phyloP scores from a whole-genome alignment of 192 early-diverging fungal genomes.

The Funneliformis mosseae region DNA sequence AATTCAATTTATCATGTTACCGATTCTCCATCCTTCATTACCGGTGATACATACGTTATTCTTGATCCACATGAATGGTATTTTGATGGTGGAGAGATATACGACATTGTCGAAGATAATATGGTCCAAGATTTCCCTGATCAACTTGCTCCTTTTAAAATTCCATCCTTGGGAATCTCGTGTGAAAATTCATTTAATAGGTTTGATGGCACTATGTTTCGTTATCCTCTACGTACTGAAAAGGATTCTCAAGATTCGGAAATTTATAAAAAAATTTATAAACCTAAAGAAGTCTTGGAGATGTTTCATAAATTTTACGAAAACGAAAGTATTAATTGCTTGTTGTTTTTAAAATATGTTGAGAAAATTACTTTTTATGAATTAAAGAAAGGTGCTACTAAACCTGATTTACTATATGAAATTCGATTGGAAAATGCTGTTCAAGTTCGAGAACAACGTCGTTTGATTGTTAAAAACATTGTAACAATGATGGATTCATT shows the following conservation, averaged over 20 bases:
- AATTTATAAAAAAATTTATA: background rate
- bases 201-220: background rate
- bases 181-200: background rate
- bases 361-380: background rate
- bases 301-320: background rate
- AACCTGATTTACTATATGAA: background rate
- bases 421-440: background rate
- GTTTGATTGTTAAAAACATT: background rate
- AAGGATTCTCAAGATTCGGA: background rate
- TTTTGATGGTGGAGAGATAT: background rate
- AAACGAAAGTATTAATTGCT: background rate
- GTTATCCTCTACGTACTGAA: background rate
- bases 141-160: background rate
- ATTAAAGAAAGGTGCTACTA: background rate
- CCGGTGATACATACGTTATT: background rate
- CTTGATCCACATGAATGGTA: background rate
- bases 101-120: background rate
- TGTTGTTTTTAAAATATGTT: background rate
- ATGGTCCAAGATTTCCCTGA: background rate
- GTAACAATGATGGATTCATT: background rate
- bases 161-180: background rate
- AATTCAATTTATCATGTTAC: background rate
- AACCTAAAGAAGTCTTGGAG: background rate
- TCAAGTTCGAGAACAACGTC: background rate
- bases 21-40: background rate